phyloP scores from a whole-genome alignment of 805 yeast genomes.

The Candida ponderosae region DNA sequence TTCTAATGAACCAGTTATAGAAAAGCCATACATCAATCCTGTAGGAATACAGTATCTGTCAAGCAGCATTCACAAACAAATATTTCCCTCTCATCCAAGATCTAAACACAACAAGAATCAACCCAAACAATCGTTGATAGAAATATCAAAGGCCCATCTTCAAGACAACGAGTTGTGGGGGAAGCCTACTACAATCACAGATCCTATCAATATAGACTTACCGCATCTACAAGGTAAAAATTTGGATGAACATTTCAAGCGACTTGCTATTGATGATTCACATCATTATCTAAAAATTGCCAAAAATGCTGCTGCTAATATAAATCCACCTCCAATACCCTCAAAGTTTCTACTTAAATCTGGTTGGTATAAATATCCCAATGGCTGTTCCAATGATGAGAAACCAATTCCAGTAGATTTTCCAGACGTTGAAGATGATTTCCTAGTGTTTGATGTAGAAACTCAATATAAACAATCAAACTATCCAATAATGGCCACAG shows the following conservation, averaged over 20 bases:
- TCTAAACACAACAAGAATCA: slow-evolving; percentile 12
- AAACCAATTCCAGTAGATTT: slow-evolving; percentile 49
- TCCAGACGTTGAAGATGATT: slow-evolving; percentile 54
- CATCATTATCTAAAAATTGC: slow-evolving; percentile 54
- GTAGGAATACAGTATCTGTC: slow-evolving; percentile 80
- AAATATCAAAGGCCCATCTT: slow-evolving; percentile 55
- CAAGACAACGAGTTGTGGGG: slow-evolving; percentile 61
- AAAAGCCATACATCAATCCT: slow-evolving; percentile 55
- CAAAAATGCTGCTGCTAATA: slow-evolving; percentile 27
- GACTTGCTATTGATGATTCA: slow-evolving; percentile 51
- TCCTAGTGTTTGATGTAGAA: slow-evolving; percentile 84
- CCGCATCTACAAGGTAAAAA: slow-evolving; percentile 70
- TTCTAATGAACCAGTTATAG: slow-evolving; percentile 12
- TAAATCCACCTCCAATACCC: slow-evolving; percentile 36
- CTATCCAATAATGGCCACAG: slow-evolving; percentile 76
- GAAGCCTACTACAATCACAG: slow-evolving; percentile 54
- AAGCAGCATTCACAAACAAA: slow-evolving; percentile 43
- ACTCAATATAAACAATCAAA: slow-evolving; percentile 67
- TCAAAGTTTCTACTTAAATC: slow-evolving; percentile 45
- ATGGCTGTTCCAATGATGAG: slow-evolving; percentile 36
- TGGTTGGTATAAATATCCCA: slow-evolving; percentile 79
- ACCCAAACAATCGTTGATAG: slow-evolving; percentile 26
- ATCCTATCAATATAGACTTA: slow-evolving; percentile 51
- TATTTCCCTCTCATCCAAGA: slow-evolving; percentile 36
- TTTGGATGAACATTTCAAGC: slow-evolving; percentile 80